Percentiles rank a stretch among this genome's conserved stretches.
phyloP scores from a whole-genome alignment of 495 filamentous ascomycete species.

The Hypoxylon rickii region DNA sequence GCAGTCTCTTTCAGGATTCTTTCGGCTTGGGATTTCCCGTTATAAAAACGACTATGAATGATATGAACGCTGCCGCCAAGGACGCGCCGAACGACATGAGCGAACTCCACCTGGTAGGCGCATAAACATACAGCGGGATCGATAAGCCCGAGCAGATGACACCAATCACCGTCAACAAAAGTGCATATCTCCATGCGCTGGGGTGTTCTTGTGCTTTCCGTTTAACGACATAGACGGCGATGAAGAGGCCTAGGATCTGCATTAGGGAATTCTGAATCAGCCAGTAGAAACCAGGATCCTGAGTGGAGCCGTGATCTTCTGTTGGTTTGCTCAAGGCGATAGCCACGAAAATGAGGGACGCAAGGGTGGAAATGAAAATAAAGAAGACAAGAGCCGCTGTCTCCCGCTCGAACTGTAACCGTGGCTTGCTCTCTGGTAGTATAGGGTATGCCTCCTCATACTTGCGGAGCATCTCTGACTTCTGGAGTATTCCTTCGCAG shows the following conservation, averaged over 20 bases:
- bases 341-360: not conserved
- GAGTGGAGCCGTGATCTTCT: not conserved
- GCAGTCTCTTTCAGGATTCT: not conserved
- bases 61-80: not conserved
- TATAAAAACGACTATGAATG: constrained; percentile 6
- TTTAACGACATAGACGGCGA: not conserved
- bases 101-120: constrained; percentile 12
- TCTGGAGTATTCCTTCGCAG: constrained; percentile 6
- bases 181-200: constrained; percentile 5
- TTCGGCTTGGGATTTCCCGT: constrained; percentile 5
- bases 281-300: constrained; percentile 13
- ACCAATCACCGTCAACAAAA: constrained; percentile 1
- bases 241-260: constrained; percentile 1
- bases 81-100: constrained; percentile 1
- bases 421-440: not conserved
- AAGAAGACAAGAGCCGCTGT: constrained; percentile 3
- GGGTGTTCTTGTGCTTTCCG: not conserved
- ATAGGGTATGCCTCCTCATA: constrained; percentile 26
- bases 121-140: constrained; percentile 3
- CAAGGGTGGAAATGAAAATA: not conserved
- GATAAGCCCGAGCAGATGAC: not conserved
- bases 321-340: constrained; percentile 7
- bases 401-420: not conserved
- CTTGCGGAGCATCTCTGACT: constrained; percentile 11
- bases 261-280: not conserved